Base-by-base conservation (phyloP, 345 rosid species). In the Bruguiera gymnorhiza region DNA sequence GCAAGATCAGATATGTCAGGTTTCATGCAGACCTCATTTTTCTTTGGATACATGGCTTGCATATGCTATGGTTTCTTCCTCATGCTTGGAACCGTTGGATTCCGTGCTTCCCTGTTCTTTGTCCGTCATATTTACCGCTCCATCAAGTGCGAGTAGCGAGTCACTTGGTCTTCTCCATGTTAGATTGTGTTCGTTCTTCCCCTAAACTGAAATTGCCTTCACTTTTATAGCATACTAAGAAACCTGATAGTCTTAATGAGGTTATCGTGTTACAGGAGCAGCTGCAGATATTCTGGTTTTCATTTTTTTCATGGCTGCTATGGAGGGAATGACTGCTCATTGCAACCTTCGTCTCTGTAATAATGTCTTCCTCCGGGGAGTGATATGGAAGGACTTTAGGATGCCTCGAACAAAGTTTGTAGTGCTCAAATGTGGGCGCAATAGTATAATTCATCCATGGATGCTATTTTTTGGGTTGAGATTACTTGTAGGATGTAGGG, bases 1-100 rank as follows among this genome's bases (percentile, higher is more conserved):
- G 73, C 73, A 29, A 43, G 73, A 5, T 70, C 73, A 0, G 73
- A 70, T 62, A 70, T 70, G 73, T 70, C 73, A 8, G 66, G 73
- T n/a, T 70, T 70, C 73, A 70, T 70, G 73, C 73, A 70, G 30
- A 70, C 66, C n/a, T 70, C 73, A 16, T 70, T 70, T 55, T 70
- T 70, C 73, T 70, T 70, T 18, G 73, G 73, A 5, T 70, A 70
- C 66, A 70, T 70, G 73, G 73, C 73, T 30, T 70, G 73, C 73
- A 70, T 70, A 50, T 70, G 73, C 51, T 70, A 61, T 62, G 73
- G 73, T 23, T 70, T 70, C 73, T 70, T 70, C 43, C 73, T 70
- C 48, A 70, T 61, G 67, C 73, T 70, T 16, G 73, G 66, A 1
- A 51, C 51, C 1, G 37, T 70, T 6, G 73, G 73, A 16, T 70